Base-by-base conservation (phyloP, 768 basidiomycete genomes). In the Rhodosporidiobolus sp. region DNA sequence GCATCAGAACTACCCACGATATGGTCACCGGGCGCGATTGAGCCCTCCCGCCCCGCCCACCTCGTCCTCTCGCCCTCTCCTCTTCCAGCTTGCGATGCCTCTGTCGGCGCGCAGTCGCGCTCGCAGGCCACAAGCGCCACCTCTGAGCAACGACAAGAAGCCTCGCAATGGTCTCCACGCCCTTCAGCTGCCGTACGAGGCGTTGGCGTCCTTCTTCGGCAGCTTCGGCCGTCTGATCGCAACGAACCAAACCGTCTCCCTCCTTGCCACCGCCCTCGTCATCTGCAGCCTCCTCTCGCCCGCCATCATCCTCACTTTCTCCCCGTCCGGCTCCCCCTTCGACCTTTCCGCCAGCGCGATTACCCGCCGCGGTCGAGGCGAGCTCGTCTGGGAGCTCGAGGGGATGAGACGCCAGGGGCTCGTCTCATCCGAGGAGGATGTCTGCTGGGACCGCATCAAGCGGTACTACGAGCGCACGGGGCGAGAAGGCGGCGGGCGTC, bases 181-280 rank as follows among this genome's bases (percentile, higher is more conserved):
- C 14, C 9, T 38, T 24, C 12, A 50, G 32, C 46, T 46, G n/a
- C 56, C 59, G 8, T 61, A 55, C 54, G 45, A 43, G 2, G 26
- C 50, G 1, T n/a, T 68, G 45, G n/a, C 63, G 11, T 2, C 28
- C 43, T 50, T 54, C n/a, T 63, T 50, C 63, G 32, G 50, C 45
- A 1, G 38, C 10, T 59, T 69, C 28, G 69, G 69, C 14, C 32
- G n/a, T 38, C 43, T 11, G 19, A 58, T 75, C 43, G 90, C 92
- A 73, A 91, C 89, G 3, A 91, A 93, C 81, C 92, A 93, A 81
- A 91, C 91, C 66, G 88, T 91, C 64, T 87, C 94, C 60, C 91
- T 94, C 80, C 86, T 94, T 76, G 88, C 92, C 90, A 91, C 66
- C 89, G 57, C 46, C n/a, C 46, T 69, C 62, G 19, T 75, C 52